Base-by-base conservation (phyloP, 495 filamentous ascomycete species). In the Chaetomium cochliodes region DNA sequence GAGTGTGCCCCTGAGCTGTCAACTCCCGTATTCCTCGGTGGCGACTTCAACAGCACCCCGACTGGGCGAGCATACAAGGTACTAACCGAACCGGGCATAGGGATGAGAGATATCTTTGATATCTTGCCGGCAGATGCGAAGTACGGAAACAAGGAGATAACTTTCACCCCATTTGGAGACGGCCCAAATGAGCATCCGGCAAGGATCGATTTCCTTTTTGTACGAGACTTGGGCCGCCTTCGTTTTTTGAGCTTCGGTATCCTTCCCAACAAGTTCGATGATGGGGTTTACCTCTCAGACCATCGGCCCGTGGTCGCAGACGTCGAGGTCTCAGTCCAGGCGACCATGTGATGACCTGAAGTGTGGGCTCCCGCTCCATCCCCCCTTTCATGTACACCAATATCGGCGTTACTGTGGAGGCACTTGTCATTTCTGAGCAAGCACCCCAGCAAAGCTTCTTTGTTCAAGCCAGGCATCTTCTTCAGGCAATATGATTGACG, bases 41-140 rank as follows among this genome's bases (percentile, higher is more conserved):
- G 92, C 12, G 91, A 96, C 71, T 85, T 96, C 73, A 96, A 96
- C 72, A 90, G 87, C 67, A 79, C 88, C 57, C 84, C 85, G 0
- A 72, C 73, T 13, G 82, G 85, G 56, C 82, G 85, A 57, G 92
- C 90, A 5, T 92, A 94, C 70, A 72, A 76, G 50, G 77, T 84
- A 25, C 67, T 93, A 53, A 72, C 68, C 8, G 59, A 51, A 22
- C 62, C 71, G 16, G 66, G 52, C 37, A 71, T 67, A 2, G 70
- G 70, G 11, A 70, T 78, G 67, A 41, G 47, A 33, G 74, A 74
- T 56, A 57, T 77, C 11, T 66, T 70, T n/a, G 50, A 64, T 2
- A 68, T 74, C 18, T 56, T 77, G 7, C 51, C 66, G 3, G 47
- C 64, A 3, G 62, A 66, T 1, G 15, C 46, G 11, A 66, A 63